phyloP scores from a whole-genome alignment of 441 rosid species.

The Euphorbia celastroides region DNA sequence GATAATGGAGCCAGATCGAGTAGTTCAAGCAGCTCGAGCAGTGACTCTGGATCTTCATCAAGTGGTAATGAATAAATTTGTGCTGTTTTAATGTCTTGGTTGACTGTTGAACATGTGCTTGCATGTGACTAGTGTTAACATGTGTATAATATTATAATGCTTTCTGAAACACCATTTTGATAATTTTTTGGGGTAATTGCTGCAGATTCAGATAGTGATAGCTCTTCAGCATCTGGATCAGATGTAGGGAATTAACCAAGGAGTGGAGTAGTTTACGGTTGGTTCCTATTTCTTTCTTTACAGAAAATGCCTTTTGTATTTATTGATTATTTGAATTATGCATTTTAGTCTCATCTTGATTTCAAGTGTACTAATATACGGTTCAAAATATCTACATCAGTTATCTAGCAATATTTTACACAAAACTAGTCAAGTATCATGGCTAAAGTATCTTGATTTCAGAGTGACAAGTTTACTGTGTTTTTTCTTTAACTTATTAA shows the following conservation, averaged over 20 bases:
- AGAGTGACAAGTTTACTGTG: too few relatives aligned
- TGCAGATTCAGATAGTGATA: conserved; percentile 95
- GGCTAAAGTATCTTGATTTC: neutral
- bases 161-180: too few relatives aligned
- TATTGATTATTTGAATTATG: neutral
- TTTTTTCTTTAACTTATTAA: neutral
- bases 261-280: conserved; percentile 33
- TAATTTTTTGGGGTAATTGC: conserved; percentile 1
- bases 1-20: conserved; percentile 75
- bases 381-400: neutral
- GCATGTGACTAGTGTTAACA: conserved; percentile 4
- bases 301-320: neutral
- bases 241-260: conserved; percentile 54
- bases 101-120: neutral
- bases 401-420: neutral
- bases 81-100: too few relatives aligned
- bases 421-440: neutral
- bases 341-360: neutral
- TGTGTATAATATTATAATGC: too few relatives aligned
- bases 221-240: conserved; percentile 91
- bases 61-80: conserved; percentile 49
- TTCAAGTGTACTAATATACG: neutral
- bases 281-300: conserved; percentile 2
- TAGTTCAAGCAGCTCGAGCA: conserved; percentile 95
- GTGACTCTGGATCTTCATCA: conserved; percentile 91